These are phyloP conservation scores for Saccharum spontaneum DNA, from an alignment of 176 grass and related monocot species.

Conservation along the genomic window DNA sequence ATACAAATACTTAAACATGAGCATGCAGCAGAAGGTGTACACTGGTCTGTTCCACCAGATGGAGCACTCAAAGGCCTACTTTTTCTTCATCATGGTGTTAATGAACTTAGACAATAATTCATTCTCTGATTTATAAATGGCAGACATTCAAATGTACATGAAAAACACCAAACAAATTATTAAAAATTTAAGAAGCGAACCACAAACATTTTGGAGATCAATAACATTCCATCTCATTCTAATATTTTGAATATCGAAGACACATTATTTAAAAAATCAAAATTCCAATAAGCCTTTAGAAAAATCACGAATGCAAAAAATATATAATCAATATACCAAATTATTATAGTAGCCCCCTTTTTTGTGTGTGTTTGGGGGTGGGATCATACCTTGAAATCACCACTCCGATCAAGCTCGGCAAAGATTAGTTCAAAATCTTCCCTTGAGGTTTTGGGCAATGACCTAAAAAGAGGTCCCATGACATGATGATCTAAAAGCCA, in stretches of 20 bases:
- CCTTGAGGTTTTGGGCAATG: slow-evolving; percentile 87
- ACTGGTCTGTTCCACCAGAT: background rate
- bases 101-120: background rate
- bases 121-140: background rate
- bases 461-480: slow-evolving; percentile 58
- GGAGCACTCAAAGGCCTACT: slow-evolving; percentile 7
- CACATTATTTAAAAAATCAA: background rate
- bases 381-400: slow-evolving; percentile 89
- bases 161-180: background rate
- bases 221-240: background rate
- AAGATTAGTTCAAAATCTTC: slow-evolving; percentile 99
- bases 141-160: background rate
- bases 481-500: slow-evolving; percentile 33
- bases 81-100: slow-evolving; percentile 16
- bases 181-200: background rate
- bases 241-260: background rate
- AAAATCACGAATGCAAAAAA: background rate
- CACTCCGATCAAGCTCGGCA: slow-evolving; percentile 85
- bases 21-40: slow-evolving; percentile 10
- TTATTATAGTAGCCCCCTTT: background rate
- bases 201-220: slow-evolving; percentile 2
- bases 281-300: slow-evolving; percentile 10
- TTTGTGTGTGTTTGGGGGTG: background rate
- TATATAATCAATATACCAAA: background rate
- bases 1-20: background rate